Base-by-base conservation (phyloP, 1,139 yeast species). In the Hyphopichia khmerensis region DNA sequence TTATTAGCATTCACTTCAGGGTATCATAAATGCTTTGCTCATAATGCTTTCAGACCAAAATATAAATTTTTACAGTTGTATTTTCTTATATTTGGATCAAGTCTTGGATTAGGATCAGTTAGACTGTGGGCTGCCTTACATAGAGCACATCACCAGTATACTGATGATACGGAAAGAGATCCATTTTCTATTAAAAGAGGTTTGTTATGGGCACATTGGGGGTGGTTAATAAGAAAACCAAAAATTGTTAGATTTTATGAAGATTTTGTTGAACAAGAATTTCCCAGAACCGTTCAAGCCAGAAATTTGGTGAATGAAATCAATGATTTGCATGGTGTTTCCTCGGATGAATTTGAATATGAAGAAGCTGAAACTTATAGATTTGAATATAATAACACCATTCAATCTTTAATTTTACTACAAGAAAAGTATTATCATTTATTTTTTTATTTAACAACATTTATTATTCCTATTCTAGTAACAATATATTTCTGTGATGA, bases 171-270 rank as follows among this genome's bases (percentile, higher is more conserved):
- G 0, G 87, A 82, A 44, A 66, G 71, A 37, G 90, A 84, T 56
- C 90, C 91, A 0, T 84, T 82, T 52, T 78, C 77, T 56, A 77
- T 75, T 43, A 75, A 81, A 53, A 67, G 80, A 47, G 87, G 87
- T 7, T 68, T 79, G 36, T 56, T 66, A 39, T 82, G 77, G 74
- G 77, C 82, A 39, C 88, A 82, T 57, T 67, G 80, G 58, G 87
- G 88, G 1, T 82, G 88, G 86, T 64, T 80, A 45, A 53, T 82
- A 18, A 62, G 77, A 38, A 75, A 73, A 45, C 85, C 84, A 15
- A 73, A 72, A 43, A 55, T 59, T n/a, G 50, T 51, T 5, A 51
- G 60, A 0, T 72, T 71, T 44, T 65, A 64, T 45, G 52, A 59
- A 11, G 70, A 67, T 16, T 66, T 68, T 44, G 59, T 70, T 24